These are phyloP conservation scores for Botryobasidium botryosum DNA, from an alignment of 768 basidiomycete species.

Conservation along the genomic window DNA sequence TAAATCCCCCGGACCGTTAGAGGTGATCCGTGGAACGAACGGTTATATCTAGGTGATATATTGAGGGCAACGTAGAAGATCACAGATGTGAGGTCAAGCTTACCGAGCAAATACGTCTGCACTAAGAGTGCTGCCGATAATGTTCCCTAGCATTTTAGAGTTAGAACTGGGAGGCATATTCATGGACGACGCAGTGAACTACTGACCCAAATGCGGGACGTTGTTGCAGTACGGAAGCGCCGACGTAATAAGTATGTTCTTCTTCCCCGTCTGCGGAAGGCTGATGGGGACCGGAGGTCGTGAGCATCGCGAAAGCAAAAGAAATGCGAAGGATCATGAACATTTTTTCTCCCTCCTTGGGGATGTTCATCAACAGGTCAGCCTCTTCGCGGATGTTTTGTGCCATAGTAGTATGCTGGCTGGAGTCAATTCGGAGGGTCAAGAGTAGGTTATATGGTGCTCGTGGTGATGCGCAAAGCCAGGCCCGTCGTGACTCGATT, in stretches of 20 bases:
- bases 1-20: background rate
- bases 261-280: constrained; percentile 68
- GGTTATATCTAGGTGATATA: constrained; percentile 2
- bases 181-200: background rate
- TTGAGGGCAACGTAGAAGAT: background rate
- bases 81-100: constrained; percentile 17
- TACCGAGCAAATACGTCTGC: constrained; percentile 94
- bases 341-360: constrained; percentile 24
- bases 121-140: constrained; percentile 90
- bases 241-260: constrained; percentile 83
- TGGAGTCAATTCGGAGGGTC: too few relatives aligned
- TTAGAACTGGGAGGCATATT: background rate
- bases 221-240: constrained; percentile 96
- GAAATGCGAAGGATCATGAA: background rate
- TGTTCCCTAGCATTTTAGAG: constrained; percentile 33
- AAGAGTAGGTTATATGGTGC: too few relatives aligned
- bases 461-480: too few relatives aligned
- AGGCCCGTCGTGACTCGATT: too few relatives aligned
- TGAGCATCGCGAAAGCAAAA: constrained; percentile 6
- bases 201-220: constrained; percentile 80
- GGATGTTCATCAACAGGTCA: constrained; percentile 28
- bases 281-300: constrained; percentile 20
- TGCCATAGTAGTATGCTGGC: background rate
- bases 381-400: constrained; percentile 19
- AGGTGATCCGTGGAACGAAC: constrained; percentile 1